A percentile compares a stretch with the other conserved stretches of the same genome.
These are phyloP conservation scores for Fusarium transvaalense DNA, from an alignment of 2,329 filamentous ascomycete species.

Conservation along the genomic window DNA sequence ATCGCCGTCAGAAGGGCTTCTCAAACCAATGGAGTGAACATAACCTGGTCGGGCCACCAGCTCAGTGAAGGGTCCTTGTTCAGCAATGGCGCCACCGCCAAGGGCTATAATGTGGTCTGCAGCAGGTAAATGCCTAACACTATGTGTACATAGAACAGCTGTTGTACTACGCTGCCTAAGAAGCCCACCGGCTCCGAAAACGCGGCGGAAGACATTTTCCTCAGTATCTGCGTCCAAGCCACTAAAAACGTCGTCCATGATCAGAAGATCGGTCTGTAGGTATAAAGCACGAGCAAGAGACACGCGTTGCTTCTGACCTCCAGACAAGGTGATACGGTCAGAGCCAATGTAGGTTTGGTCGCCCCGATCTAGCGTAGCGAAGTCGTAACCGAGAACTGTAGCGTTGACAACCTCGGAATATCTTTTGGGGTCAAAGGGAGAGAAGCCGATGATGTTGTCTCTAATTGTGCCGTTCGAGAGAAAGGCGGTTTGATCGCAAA, in stretches of 20 bases:
- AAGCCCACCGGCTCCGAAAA: constrained; percentile 58
- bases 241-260: constrained; percentile 62
- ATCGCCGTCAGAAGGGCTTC: constrained; percentile 6
- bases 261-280: constrained; percentile 54
- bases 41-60: constrained; percentile 53
- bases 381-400: constrained; percentile 50
- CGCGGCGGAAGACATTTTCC: constrained; percentile 56
- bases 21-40: constrained; percentile 54
- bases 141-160: constrained; percentile 56
- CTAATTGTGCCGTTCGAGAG: constrained; percentile 53
- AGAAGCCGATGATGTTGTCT: constrained; percentile 55
- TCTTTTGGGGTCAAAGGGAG: constrained; percentile 47
- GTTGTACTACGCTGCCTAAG: constrained; percentile 55
- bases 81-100: constrained; percentile 55
- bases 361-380: constrained; percentile 51
- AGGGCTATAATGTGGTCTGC: constrained; percentile 63
- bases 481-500: constrained; percentile 52
- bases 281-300: constrained; percentile 62
- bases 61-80: constrained; percentile 54
- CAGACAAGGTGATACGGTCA: constrained; percentile 57
- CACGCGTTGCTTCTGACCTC: constrained; percentile 56
- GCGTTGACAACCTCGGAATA: constrained; percentile 54
- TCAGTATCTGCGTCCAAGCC: constrained; percentile 61
- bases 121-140: constrained; percentile 49
- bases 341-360: constrained; percentile 56